These are phyloP conservation scores for Malus asiatica DNA, from an alignment of 306 rosid genomes.

Conservation along the genomic window DNA sequence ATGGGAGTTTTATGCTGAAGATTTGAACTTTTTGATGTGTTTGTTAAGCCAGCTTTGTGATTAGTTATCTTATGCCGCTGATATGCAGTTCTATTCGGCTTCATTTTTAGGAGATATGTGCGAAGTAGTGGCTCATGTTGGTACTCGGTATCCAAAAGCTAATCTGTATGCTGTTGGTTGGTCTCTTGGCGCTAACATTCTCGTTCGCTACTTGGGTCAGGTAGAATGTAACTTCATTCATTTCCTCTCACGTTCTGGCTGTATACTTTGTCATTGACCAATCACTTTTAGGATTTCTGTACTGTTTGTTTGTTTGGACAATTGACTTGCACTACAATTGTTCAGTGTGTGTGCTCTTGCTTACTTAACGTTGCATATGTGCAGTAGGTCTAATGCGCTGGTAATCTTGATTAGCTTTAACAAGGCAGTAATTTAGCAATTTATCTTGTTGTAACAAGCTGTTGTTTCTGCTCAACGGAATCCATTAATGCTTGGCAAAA, in stretches of 20 bases:
- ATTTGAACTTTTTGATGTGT: neutral
- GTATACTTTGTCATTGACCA: neutral
- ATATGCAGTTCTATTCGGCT: constrained; percentile 93
- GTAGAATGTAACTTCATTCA: constrained; percentile 24
- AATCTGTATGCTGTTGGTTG: constrained; percentile 84
- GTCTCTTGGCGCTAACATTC: constrained; percentile 98
- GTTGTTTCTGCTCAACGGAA: neutral
- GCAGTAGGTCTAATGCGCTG: neutral
- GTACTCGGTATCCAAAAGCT: constrained; percentile 55
- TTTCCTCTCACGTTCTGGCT: neutral
- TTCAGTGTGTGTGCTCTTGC: neutral
- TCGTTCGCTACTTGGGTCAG: constrained; percentile 84
- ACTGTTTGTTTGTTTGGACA: neutral
- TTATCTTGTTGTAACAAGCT: neutral
- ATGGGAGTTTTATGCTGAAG: neutral
- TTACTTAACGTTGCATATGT: neutral
- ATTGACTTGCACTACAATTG: neutral
- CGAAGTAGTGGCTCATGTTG: constrained; percentile 75
- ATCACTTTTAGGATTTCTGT: neutral
- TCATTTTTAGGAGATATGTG: constrained; percentile 77
- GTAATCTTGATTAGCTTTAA: neutral
- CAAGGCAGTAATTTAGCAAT: neutral
- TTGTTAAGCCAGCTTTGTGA: constrained; percentile 16
- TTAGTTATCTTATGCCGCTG: constrained; percentile 19
- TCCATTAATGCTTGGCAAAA: neutral